A percentile compares a stretch with the other conserved stretches of the same genome.
phyloP scores from a whole-genome alignment of 805 yeast genomes.

The Candida nitratophila region DNA sequence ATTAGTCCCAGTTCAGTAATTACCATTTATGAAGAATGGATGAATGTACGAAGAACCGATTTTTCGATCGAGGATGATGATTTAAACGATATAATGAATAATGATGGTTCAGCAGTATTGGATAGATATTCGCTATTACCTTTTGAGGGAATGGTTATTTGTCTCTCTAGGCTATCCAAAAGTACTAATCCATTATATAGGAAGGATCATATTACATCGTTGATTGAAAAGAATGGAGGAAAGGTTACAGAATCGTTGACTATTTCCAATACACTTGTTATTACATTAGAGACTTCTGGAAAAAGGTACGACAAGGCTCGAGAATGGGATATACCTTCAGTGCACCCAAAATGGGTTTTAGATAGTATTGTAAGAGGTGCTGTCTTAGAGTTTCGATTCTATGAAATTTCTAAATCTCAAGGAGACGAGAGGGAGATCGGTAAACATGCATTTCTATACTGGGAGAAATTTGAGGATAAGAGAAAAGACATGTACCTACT shows the following conservation, averaged over 20 bases:
- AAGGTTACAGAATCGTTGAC: conserved; percentile 43
- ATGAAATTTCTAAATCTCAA: conserved; percentile 22
- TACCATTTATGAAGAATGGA: conserved; percentile 44
- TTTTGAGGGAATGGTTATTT: conserved; percentile 38
- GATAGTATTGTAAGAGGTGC: conserved; percentile 41
- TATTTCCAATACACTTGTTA: conserved; percentile 33
- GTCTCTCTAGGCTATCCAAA: conserved; percentile 33
- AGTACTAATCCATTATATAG: conserved; percentile 15
- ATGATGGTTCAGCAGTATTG: background rate
- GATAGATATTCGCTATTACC: conserved; percentile 28
- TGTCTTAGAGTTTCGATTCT: conserved; percentile 32
- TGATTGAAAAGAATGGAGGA: conserved; percentile 42
- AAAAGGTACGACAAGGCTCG: conserved; percentile 44
- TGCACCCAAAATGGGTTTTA: conserved; percentile 44
- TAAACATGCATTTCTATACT: conserved; percentile 27
- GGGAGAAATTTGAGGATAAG: conserved; percentile 22
- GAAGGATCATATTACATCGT: conserved; percentile 24
- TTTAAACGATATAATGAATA: background rate
- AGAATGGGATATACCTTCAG: conserved; percentile 45
- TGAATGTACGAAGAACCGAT: conserved; percentile 28
- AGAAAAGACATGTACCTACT: background rate
- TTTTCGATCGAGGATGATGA: background rate
- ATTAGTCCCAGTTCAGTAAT: conserved; percentile 40
- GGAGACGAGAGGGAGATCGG: conserved; percentile 13
- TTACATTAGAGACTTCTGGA: conserved; percentile 46